These are phyloP conservation scores for Colletotrichum neosansevieriae DNA, from an alignment of 2,329 filamentous ascomycete genomes.

Conservation along the genomic window DNA sequence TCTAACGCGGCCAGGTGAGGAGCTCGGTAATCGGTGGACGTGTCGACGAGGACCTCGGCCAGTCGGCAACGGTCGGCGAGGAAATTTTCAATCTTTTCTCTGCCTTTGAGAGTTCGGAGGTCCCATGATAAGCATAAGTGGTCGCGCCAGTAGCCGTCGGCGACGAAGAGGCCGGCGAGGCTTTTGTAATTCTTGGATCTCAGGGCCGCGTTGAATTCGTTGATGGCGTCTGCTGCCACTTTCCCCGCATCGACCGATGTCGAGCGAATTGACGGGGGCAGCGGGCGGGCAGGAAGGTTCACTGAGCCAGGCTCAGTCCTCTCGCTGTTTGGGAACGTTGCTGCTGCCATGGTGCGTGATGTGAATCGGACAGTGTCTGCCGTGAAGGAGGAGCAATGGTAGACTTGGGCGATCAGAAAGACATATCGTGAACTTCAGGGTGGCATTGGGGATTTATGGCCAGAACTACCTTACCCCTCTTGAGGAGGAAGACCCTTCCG, in stretches of 20 bases:
- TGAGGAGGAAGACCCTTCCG: neutral
- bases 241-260: conserved; percentile 49
- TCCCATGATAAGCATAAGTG: conserved; percentile 69
- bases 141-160: conserved; percentile 68
- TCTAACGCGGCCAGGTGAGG: conserved; percentile 63
- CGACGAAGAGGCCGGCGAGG: conserved; percentile 54
- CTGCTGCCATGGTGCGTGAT: conserved; percentile 18
- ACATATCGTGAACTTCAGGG: neutral
- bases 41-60: conserved; percentile 59
- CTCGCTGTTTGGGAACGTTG: conserved; percentile 15
- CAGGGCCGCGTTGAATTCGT: conserved; percentile 56
- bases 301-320: conserved; percentile 60
- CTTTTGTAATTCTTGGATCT: conserved; percentile 49
- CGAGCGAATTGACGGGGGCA: conserved; percentile 50
- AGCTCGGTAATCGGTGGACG: conserved; percentile 55
- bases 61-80: conserved; percentile 51
- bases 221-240: conserved; percentile 54
- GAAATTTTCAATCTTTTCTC: conserved; percentile 54
- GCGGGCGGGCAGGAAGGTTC: conserved; percentile 62
- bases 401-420: neutral
- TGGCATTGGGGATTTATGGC: conserved; percentile 6
- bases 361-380: neutral
- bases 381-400: neutral
- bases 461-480: neutral
- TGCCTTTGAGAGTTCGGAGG: conserved; percentile 59